Base-by-base conservation (phyloP, 192 early-diverging fungal genomes). In the Coemansia brasiliensis region DNA sequence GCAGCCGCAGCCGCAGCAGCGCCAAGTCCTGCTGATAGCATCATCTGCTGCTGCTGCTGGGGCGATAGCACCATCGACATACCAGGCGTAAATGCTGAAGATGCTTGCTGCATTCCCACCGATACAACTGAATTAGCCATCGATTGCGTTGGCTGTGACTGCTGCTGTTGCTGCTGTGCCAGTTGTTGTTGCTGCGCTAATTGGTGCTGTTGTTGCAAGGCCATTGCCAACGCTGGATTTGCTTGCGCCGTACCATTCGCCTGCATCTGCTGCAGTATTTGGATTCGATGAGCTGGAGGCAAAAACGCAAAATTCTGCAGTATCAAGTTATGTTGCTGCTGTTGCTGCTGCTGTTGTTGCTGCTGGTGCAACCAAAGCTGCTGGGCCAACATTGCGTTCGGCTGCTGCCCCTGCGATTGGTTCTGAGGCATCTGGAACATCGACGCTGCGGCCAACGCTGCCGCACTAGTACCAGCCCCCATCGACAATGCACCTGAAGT, bases 211-310 rank as follows among this genome's bases (percentile, higher is more conserved):
- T 65, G 66, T 40, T 76, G 67, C 35, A 65, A 25, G 3, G 55
- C 59, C 32, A 58, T 9, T 5, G 57, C 3, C 24, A 76, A 15
- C 1, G 58, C 61, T 12, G 65, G 59, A 39, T 59, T 77, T 20
- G 24, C 35, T n/a, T 41, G 57, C 1, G 24, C 42, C 1, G 9
- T 22, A n/a, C 52, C 56, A 17, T 7, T 38, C 2, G 49, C 43
- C 18, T 70, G 72, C 32, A 77, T 24, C 25, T 77, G 74, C 62
- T 70, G 67, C 4, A 77, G 26, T 2, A 77, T 9, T 12, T 55
- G 59, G 25, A 24, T 17, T n/a, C 67, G 60, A 24, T 69, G 67
- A 1, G 42, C 27, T 0, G 63, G 66, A 22, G 51, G n/a, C 29
- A 77, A 39, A 5, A 52, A 7, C 5, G 38, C 16, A 21, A 77